A percentile compares a stretch with the other conserved stretches of the same genome.
Evolutionary conservation across 1,284 basidiomycete genomes (phyloP).

Genomic region (Moesziomyces sp.): DNA sequence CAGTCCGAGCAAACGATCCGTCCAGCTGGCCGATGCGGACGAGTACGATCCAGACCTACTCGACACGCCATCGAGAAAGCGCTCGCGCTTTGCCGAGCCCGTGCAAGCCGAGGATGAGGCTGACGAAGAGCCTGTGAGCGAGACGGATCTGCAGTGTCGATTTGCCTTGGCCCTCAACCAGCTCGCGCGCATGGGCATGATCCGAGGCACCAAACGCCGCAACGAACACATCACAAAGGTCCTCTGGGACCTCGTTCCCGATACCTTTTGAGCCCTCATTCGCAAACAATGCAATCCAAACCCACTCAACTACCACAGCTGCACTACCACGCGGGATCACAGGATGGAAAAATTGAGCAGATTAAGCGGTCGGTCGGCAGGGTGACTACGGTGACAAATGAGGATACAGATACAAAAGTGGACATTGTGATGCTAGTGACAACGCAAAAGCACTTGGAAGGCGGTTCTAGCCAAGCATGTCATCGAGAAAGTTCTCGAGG

Average conservation of each 20-base stretch:
- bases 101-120: not conserved
- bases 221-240: conserved; percentile 61
- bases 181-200: conserved; percentile 60
- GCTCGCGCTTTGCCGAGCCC: not conserved
- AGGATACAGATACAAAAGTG: conserved; percentile 8
- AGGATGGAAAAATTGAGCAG: not conserved
- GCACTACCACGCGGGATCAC: not conserved
- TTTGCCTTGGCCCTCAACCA: conserved; percentile 62
- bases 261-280: conserved; percentile 13
- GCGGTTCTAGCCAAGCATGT: conserved; percentile 36
- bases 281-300: not conserved
- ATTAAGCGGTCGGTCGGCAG: conserved; percentile 3
- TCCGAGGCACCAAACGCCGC: conserved; percentile 53
- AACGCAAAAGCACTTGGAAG: not conserved
- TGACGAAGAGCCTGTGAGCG: not conserved
- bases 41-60: conserved; percentile 16
- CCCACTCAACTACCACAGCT: not conserved
- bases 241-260: conserved; percentile 58
- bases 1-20: conserved; percentile 5
- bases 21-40: conserved; percentile 3
- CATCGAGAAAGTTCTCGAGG: conserved; percentile 46
- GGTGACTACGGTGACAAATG: not conserved
- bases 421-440: not conserved
- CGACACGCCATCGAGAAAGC: conserved; percentile 23
- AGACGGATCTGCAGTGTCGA: conserved; percentile 45